Base-by-base conservation (phyloP, 2,329 filamentous ascomycete genomes). In the Gremmenia infestans region DNA sequence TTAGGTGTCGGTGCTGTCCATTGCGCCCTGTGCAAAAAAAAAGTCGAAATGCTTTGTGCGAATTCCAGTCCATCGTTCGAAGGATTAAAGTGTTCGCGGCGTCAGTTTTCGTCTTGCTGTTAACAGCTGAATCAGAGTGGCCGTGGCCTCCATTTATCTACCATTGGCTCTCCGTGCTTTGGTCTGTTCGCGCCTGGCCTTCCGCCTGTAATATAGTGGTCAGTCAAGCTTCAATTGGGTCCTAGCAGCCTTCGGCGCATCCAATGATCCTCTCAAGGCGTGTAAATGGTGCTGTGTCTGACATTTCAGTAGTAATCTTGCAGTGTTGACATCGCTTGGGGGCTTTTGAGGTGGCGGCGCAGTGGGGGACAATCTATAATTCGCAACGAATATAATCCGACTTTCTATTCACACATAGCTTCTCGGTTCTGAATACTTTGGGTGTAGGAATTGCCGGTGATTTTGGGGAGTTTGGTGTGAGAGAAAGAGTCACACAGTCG, bases 21-120 rank as follows among this genome's bases (percentile, higher is more conserved):
- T 63, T 63, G 62, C 60, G 60, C 60, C 59, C 42, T 55, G 37
- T 45, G 25, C 48, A n/a, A n/a, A n/a, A 53, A 48, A 60, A 50
- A 56, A 64, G 63, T 64, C 66, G 65, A 68, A 65, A 69, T 69
- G 67, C 67, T 67, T 67, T 68, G 63, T 60, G 64, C 61, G 62
- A 57, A 47, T 59, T 63, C 60, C 50, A 60, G 52, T 63, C 37
- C 58, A 59, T 64, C 61, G 63, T 61, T 63, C 57, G 64, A 67
- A 66, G 65, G 63, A 61, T 64, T 60, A 55, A 65, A 65, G 60
- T 58, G 59, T 59, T 67, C 61, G 57, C 60, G 62, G 63, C 56
- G 57, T 55, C 50, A 40, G 19, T 62, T 54, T 54, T 65, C 25
- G 25, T 25, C 25, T 25, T 5, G 25, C 4, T 25, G 25, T 25